Evolutionary conservation across 2,329 filamentous ascomycete species (phyloP).

Genomic region (Alternaria sp.): DNA sequence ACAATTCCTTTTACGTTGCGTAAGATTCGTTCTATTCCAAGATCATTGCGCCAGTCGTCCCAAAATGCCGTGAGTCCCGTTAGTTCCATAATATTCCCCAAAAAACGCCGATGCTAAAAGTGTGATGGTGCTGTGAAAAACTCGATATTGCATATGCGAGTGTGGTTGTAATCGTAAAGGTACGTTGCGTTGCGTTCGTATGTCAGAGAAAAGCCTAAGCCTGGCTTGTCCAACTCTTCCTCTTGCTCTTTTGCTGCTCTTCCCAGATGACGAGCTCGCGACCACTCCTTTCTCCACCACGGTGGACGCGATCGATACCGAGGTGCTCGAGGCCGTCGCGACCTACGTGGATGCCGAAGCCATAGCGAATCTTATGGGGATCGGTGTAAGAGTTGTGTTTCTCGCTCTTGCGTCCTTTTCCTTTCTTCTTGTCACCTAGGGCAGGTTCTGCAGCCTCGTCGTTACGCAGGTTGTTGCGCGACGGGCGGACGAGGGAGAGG

Average conservation of each 20-base stretch:
- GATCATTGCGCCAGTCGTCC: background rate
- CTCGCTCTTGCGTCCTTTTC: conserved; percentile 18
- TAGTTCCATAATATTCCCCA: background rate
- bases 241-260: conserved; percentile 40
- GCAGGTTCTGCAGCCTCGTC: conserved; percentile 32
- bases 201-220: background rate
- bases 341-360: conserved; percentile 65
- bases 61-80: conserved; percentile 1
- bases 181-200: background rate
- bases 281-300: conserved; percentile 43
- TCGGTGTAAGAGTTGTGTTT: conserved; percentile 42
- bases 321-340: conserved; percentile 67
- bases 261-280: conserved; percentile 49
- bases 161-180: background rate
- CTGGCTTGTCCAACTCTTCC: conserved; percentile 37
- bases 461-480: conserved; percentile 36
- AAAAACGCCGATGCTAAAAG: conserved; percentile 10
- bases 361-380: conserved; percentile 56
- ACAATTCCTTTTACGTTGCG: background rate
- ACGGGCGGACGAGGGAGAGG: conserved; percentile 40
- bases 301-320: conserved; percentile 65
- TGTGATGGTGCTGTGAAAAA: background rate
- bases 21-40: background rate
- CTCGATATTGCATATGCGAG: background rate
- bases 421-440: conserved; percentile 26